Evolutionary conservation across 2,329 filamentous ascomycete genomes (phyloP), one percentile per base, ranked within the genome.

Genomic region (Pestalotiopsis sp.): DNA sequence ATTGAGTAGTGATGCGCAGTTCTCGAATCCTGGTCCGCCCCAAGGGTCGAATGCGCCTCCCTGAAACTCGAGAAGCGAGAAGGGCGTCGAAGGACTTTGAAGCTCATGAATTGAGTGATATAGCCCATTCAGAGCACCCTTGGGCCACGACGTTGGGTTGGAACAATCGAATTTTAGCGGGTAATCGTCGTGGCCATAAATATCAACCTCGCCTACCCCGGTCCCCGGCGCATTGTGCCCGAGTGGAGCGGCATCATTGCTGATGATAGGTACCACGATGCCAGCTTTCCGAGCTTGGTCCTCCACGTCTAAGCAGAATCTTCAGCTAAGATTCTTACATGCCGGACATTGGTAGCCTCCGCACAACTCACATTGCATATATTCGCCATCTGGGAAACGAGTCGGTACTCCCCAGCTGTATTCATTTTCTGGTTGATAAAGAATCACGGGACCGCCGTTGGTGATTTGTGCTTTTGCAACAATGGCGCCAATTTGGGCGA

Each of bases 351-450:
- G n/a, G 45, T 2, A 52, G 17, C 3, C 17, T 1, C 14, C 17
- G 9, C 20, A 9, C 17, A 17, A n/a, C 45, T 52, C 45, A 52
- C 45, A 90, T 68, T 89, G 84, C 79, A 94, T 88, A 76, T 94
- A 95, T 0, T 85, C 82, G 0, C 86, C 82, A 72, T 94, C 89
- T 2, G 49, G 64, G 73, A 92, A 92, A n/a, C 82, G 79, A 23
- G 49, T 13, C 7, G 41, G 45, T 27, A 57, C 4, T 4, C 25
- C 49, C 49, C 23, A 25, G 2, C 86, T 89, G 75, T 95, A 94
- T 77, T 95, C 93, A 70, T 95, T 96, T 78, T 96, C 93, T 0
- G 92, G 91, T 76, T 96, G 93, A 62, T 91, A 86, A 2, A 95
- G 82, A 69, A 95, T 92, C 13, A 95, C 86, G 0, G 92, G 92